Base-by-base conservation (phyloP, 2,329 filamentous ascomycete species). In the Catunica adiposa region DNA sequence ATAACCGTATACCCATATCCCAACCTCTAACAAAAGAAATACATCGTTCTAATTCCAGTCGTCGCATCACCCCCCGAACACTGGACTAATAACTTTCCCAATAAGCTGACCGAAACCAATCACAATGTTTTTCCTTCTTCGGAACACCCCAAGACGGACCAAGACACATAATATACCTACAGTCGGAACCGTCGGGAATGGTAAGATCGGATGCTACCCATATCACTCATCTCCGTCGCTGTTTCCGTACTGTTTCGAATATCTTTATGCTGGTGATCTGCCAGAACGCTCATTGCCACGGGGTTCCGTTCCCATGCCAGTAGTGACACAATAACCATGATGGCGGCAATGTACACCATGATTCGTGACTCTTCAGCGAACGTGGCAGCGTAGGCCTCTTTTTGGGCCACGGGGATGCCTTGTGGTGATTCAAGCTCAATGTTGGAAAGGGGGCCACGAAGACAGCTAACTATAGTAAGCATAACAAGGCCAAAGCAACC, bases 401-500 rank as follows among this genome's bases (percentile, higher is more conserved):
- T 23, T 74, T 66, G 7, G 65, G 58, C 1, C 15, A 64, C 25
- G 64, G 62, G 8, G 70, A 62, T 22, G 67, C 64, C 22, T 69
- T 67, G 0, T 70, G 65, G 0, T 71, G 73, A 25, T 70, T 73
- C 23, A 69, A 71, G 58, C 58, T 2, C 63, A 54, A 9, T 66
- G 67, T 55, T 76, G 62, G 29, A 64, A 11, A 64, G 62, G 9
- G 77, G 65, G 37, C 68, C 63, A 54, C 69, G 68, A 31, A 64
- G 61, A 62, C 78, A 78, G 64, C 80, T 75, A 9, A 82, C 69
- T 14, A 79, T 72, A n/a, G 75, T 80, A 60, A 78, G 79, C 23
- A 75, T 64, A 0, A 78, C 74, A 46, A 82, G 69, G 1, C 79
- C 79, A 26, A 82, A 69, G 38, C 75, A 75, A 2, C 79, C 79